phyloP scores from a whole-genome alignment of 139 green algal genomes.

The Coelastrella sp. region DNA sequence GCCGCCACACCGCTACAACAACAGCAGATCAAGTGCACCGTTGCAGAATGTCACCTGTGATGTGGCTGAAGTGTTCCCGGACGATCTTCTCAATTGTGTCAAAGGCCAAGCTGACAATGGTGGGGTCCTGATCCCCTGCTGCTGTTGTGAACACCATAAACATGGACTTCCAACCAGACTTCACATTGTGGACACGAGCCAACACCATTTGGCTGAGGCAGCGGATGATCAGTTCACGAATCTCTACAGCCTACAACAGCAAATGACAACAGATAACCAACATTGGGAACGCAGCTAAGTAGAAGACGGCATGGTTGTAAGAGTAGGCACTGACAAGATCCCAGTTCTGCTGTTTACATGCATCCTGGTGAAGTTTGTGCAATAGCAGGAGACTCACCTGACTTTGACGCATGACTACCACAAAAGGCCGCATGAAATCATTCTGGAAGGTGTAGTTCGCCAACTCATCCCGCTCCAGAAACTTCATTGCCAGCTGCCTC shows the following conservation, averaged over 20 bases:
- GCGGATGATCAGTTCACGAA: slow-evolving; percentile 98
- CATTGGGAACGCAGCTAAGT: too few relatives aligned
- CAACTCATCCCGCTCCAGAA: slow-evolving; percentile 98
- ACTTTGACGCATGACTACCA: slow-evolving; percentile 94
- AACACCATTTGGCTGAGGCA: slow-evolving; percentile 94
- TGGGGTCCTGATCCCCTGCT: slow-evolving; percentile 73
- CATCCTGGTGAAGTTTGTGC: too few relatives aligned
- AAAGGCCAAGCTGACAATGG: slow-evolving; percentile 91
- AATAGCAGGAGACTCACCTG: too few relatives aligned
- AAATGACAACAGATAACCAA: too few relatives aligned
- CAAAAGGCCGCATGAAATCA: slow-evolving; percentile 98
- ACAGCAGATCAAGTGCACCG: too few relatives aligned
- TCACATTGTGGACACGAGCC: slow-evolving; percentile 93
- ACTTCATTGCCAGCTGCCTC: slow-evolving; percentile 82
- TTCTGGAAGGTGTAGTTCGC: slow-evolving; percentile 98
- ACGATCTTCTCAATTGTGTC: slow-evolving; percentile 99
- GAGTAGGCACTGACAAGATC: too few relatives aligned
- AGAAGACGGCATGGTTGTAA: too few relatives aligned
- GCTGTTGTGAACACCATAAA: slow-evolving; percentile 99
- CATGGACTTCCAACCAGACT: slow-evolving; percentile 98
- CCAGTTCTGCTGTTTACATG: too few relatives aligned
- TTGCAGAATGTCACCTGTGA: slow-evolving; percentile 70
- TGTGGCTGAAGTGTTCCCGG: slow-evolving; percentile 96
- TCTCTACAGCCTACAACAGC: slow-evolving; percentile 78
- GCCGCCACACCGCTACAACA: too few relatives aligned